phyloP scores from a whole-genome alignment of 2,329 filamentous ascomycete species.

The Neopestalotiopsis sp. region DNA sequence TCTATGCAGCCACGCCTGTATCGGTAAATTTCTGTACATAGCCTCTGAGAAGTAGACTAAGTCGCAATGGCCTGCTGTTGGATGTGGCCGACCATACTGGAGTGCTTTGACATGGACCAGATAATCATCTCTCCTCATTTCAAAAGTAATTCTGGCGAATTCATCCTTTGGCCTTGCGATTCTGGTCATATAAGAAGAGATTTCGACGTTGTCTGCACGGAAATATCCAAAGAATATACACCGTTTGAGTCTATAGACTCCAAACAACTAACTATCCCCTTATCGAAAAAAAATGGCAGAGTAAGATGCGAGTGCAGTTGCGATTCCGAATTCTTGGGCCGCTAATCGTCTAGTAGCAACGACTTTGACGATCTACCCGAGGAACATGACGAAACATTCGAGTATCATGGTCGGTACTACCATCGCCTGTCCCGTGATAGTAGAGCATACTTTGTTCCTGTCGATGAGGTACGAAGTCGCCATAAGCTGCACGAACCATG shows the following conservation, averaged over 20 bases:
- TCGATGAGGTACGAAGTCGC: constrained; percentile 67
- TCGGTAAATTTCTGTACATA: not conserved
- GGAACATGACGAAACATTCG: constrained; percentile 62
- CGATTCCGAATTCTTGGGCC: not conserved
- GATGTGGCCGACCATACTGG: not conserved
- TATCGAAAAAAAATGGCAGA: constrained; percentile 7
- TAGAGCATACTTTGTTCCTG: constrained; percentile 69
- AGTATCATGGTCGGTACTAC: constrained; percentile 67
- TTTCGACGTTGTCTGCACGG: not conserved
- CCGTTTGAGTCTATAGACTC: not conserved
- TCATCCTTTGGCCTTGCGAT: not conserved
- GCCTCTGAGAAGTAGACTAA: not conserved
- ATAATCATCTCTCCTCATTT: not conserved
- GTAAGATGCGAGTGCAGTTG: not conserved
- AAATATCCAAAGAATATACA: not conserved
- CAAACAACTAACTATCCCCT: not conserved
- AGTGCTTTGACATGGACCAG: not conserved
- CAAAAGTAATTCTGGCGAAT: not conserved
- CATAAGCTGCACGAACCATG: not conserved
- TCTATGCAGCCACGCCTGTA: constrained; percentile 12
- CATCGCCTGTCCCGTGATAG: constrained; percentile 72
- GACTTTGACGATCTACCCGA: constrained; percentile 52
- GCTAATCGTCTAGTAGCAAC: constrained; percentile 41
- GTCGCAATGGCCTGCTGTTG: not conserved
- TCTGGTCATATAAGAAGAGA: not conserved